Evolutionary conservation across 306 rosid species (phyloP).

Genomic region (Cyamopsis tetragonoloba): DNA sequence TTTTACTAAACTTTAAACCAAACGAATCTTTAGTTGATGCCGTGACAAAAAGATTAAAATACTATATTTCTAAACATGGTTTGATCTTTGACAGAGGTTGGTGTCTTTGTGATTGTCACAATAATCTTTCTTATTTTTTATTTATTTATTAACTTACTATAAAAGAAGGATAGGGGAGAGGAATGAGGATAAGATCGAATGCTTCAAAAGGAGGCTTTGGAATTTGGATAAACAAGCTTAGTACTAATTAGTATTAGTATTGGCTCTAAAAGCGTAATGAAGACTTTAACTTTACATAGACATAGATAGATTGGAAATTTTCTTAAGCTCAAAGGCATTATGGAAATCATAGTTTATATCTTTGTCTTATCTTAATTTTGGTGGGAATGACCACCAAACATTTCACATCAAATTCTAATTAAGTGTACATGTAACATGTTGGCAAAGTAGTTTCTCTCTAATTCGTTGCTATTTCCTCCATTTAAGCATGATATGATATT

Average conservation of each 20-base stretch:
- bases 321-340: slow-evolving; percentile 43
- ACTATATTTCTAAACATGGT: background rate
- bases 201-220: background rate
- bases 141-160: no score
- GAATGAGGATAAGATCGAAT: background rate
- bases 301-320: slow-evolving; percentile 24
- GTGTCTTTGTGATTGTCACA: slow-evolving; percentile 21
- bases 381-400: slow-evolving; percentile 9
- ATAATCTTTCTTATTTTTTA: slow-evolving; percentile 13
- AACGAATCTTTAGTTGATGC: no score
- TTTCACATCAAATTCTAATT: background rate
- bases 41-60: slow-evolving; percentile 1
- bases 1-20: no score
- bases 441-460: background rate
- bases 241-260: no score
- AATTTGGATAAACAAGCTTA: background rate
- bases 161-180: background rate
- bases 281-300: slow-evolving; percentile 12
- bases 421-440: no score
- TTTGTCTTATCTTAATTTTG: background rate
- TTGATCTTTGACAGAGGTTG: slow-evolving; percentile 8
- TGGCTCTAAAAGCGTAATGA: background rate
- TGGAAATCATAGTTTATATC: background rate
- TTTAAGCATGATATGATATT: slow-evolving; percentile 12
- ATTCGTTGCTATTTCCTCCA: background rate